Evolutionary conservation across 2,329 filamentous ascomycete species (phyloP), one percentile per base, ranked within the genome.

Genomic region (Fusarium illudens): DNA sequence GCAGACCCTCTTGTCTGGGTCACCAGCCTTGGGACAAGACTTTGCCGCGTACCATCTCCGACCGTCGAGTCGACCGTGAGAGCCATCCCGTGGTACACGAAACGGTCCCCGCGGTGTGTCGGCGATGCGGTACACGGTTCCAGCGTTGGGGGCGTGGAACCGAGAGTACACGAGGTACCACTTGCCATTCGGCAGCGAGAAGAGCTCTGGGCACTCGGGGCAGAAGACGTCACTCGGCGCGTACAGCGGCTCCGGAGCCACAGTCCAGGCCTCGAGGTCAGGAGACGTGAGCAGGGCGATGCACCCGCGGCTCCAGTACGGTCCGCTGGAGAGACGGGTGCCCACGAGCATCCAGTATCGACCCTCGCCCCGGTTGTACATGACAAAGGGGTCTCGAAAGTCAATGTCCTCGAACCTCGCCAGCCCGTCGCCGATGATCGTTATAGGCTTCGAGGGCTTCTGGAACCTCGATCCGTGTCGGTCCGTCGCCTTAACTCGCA

Each of bases 311-410:
- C 67, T 75, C 77, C 76, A 79, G 59, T 73, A 71, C 0, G 78
- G 76, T 1, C 77, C 78, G 6, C 52, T 61, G 4, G 68, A 65
- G 3, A 78, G 72, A n/a, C 78, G 72, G 4, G 77, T 75, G 25
- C 74, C 76, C 12, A 79, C 75, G n/a, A 79, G 71, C 78, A 79
- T 79, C 77, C 77, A 79, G 51, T 75, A 79, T n/a, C 66, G 60
- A 1, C 60, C 44, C 48, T 77, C 76, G 17, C 56, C 58, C 1
- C 62, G 60, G 62, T 78, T 77, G 62, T 67, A 78, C 58, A 78
- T 78, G 52, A 79, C 68, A 55, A 74, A 79, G 2, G 78, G 76
- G 59, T 79, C 78, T 27, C 78, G 73, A 64, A 79, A 79, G 64
- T 79, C 78, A 36, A 78, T 75, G 19, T 76, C 71, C 42, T 79